Percentiles rank a stretch among this genome's conserved stretches.
Evolutionary conservation across 139 green algal species (phyloP).

Genomic region (Asterochloris erici): DNA sequence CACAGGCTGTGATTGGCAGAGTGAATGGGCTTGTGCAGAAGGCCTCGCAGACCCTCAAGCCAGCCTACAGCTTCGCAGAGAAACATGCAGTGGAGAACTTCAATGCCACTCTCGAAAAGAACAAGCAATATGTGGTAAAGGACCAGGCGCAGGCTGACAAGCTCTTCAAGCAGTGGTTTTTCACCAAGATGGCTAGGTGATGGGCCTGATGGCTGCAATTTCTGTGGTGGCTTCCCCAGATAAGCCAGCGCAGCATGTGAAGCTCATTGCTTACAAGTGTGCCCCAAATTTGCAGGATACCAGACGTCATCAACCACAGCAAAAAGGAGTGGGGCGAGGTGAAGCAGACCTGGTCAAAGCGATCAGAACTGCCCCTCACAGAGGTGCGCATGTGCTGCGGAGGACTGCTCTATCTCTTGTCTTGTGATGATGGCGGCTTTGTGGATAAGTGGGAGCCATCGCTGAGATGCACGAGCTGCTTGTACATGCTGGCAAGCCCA

Average conservation of each 20-base stretch:
- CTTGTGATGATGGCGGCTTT: too few species aligned
- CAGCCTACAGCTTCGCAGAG: slow-evolving; percentile 23
- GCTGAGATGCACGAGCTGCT: too few species aligned
- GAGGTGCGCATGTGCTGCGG: slow-evolving; percentile 22
- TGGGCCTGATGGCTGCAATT: neutral
- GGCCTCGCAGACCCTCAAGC: slow-evolving; percentile 20
- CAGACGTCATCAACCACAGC: slow-evolving; percentile 17
- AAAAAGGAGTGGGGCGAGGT: slow-evolving; percentile 39
- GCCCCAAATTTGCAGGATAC: slow-evolving; percentile 33
- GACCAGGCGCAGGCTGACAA: slow-evolving; percentile 49
- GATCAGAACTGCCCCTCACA: slow-evolving; percentile 40
- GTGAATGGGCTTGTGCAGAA: slow-evolving; percentile 8
- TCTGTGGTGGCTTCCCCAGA: neutral
- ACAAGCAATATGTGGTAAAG: slow-evolving; percentile 64
- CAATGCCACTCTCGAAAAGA: slow-evolving; percentile 42
- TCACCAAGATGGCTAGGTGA: slow-evolving; percentile 62
- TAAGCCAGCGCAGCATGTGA: neutral
- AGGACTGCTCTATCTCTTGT: neutral
- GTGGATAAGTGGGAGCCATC: too few species aligned
- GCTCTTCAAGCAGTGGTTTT: slow-evolving; percentile 61
- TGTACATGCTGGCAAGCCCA: too few species aligned
- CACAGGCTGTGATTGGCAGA: slow-evolving; percentile 9
- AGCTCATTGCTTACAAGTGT: neutral
- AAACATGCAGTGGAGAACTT: slow-evolving; percentile 41
- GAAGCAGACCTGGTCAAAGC: slow-evolving; percentile 25